Evolutionary conservation across 805 yeast genomes (phyloP), one percentile per base, ranked within the genome.

Genomic region (Saccharomyces eubayanus): DNA sequence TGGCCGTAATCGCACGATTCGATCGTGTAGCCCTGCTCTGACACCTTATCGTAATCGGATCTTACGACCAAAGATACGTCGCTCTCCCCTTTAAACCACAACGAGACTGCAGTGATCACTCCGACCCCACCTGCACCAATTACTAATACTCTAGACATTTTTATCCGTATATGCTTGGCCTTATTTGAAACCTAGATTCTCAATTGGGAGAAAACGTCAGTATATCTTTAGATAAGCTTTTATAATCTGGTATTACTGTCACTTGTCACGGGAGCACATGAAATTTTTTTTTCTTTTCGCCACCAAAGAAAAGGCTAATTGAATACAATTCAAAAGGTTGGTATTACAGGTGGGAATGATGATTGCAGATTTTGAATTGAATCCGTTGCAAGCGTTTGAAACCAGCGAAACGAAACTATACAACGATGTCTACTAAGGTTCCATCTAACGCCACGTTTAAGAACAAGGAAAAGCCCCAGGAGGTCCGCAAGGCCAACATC

Each of bases 391-490:
- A 36, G 43, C 16, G 43, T 36, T 21, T 21, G 16, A 8, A 16
- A 16, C 43, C 4, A 9, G 21, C 9, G n/a, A 28, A 27, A 46
- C 21, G 12, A 46, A 21, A 46, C 24, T 16, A 16, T 16, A 6
- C 21, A n/a, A 47, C 47, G 21, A 64, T 63, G 66, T 59, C 68
- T 21, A 53, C 62, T 46, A 65, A 63, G 49, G 54, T 58, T 50
- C 83, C 87, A 24, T 84, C 90, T 41, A 89, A 89, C 73, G 90
- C 94, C 52, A 87, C 94, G 47, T 94, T 94, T 77, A 87, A 83
- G 66, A 91, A 91, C 73, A 89, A 84, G 70, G 97, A 91, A 64
- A 90, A 91, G 78, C 97, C 97, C 27, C 91, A 85, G 68, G 97
- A 91, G 72, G 96, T 90, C 51, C 85, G 97, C 58, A 83, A 81